phyloP scores from a whole-genome alignment of 148 eudicot genomes.

The Arctostaphylos glauca region DNA sequence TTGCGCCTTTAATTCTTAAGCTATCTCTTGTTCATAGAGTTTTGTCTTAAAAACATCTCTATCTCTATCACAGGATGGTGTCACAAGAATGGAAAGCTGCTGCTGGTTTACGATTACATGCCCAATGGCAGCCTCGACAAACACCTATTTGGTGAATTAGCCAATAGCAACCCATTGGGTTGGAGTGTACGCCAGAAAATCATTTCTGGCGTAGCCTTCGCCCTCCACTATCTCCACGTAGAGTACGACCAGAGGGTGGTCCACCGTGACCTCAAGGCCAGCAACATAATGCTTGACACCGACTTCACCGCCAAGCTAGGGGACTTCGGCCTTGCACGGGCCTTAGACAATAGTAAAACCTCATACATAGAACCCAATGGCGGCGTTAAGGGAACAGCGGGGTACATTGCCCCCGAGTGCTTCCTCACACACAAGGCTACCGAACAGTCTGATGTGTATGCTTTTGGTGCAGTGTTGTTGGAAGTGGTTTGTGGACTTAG shows the following conservation, averaged over 20 bases:
- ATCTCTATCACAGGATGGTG: constrained; percentile 31
- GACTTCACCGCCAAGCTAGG: constrained; percentile 75
- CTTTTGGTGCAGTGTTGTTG: constrained; percentile 66
- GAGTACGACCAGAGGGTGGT: constrained; percentile 72
- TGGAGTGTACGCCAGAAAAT: constrained; percentile 52
- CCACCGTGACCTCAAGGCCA: constrained; percentile 83
- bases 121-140: constrained; percentile 79
- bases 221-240: constrained; percentile 62
- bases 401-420: constrained; percentile 92
- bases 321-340: constrained; percentile 85
- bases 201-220: constrained; percentile 44
- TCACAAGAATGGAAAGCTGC: constrained; percentile 66
- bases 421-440: constrained; percentile 78
- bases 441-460: constrained; percentile 64
- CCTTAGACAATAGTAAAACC: constrained; percentile 66
- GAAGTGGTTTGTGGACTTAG: constrained; percentile 69
- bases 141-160: constrained; percentile 44
- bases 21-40: not conserved
- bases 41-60: not conserved
- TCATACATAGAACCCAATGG: constrained; percentile 67
- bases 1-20: not conserved
- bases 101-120: constrained; percentile 80
- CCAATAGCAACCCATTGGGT: constrained; percentile 23
- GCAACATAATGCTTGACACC: constrained; percentile 80
- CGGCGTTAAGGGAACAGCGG: constrained; percentile 65